phyloP scores from a whole-genome alignment of 2,329 filamentous ascomycete genomes.

The Stagonosporopsis cucurbitacearum region DNA sequence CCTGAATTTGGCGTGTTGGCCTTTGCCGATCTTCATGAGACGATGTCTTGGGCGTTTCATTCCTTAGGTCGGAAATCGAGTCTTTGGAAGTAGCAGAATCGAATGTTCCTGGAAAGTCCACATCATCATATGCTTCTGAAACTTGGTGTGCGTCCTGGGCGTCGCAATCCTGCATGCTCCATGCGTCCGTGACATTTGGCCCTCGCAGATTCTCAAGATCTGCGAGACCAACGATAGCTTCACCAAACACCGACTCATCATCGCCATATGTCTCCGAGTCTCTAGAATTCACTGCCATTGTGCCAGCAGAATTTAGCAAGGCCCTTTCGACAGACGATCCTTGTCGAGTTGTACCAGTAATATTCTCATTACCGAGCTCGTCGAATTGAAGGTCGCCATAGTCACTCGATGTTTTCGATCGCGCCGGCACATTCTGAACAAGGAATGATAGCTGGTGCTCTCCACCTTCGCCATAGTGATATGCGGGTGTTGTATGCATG shows the following conservation, averaged over 20 bases:
- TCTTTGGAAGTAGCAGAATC: background rate
- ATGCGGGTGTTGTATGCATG: constrained; percentile 37
- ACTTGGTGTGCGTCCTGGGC: background rate
- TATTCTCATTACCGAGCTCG: constrained; percentile 9
- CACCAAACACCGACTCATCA: constrained; percentile 39
- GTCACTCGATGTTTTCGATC: constrained; percentile 30
- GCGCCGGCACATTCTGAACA: background rate
- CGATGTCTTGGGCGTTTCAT: background rate
- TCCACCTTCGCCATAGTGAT: constrained; percentile 34
- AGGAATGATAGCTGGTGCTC: constrained; percentile 35
- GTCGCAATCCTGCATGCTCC: background rate
- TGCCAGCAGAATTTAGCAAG: background rate
- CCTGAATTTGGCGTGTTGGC: background rate
- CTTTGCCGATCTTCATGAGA: background rate
- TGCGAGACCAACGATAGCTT: constrained; percentile 41
- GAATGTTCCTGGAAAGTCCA: constrained; percentile 6
- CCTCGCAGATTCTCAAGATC: constrained; percentile 36
- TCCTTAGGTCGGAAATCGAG: background rate
- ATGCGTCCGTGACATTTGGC: background rate
- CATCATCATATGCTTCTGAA: constrained; percentile 16
- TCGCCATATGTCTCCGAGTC: constrained; percentile 37
- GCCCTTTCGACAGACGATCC: background rate
- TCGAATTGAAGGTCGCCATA: constrained; percentile 37
- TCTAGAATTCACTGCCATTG: background rate
- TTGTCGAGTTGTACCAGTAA: background rate